These are phyloP conservation scores for Phyllosticta citribraziliensis DNA, from an alignment of 2,329 filamentous ascomycete species.

Conservation along the genomic window DNA sequence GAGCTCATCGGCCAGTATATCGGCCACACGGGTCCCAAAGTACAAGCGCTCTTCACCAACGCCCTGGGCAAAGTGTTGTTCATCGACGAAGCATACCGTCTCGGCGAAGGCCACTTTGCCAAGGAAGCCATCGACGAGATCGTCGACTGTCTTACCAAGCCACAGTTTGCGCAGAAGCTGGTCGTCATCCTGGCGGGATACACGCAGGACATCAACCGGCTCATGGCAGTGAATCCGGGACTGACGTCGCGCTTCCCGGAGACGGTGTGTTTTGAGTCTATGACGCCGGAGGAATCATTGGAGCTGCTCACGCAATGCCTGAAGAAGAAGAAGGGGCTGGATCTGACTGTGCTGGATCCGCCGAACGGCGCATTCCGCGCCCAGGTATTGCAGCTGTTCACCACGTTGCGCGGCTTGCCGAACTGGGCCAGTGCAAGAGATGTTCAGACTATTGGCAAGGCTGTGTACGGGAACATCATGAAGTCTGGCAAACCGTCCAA, in stretches of 20 bases:
- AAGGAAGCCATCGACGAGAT: conserved; percentile 46
- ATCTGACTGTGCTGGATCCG: conserved; percentile 17
- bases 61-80: conserved; percentile 58
- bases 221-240: conserved; percentile 53
- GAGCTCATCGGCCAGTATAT: conserved; percentile 60
- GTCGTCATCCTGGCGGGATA: conserved; percentile 63
- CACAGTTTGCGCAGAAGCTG: conserved; percentile 48
- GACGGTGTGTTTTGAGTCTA: conserved; percentile 44
- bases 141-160: conserved; percentile 46
- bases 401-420: conserved; percentile 30
- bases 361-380: conserved; percentile 14
- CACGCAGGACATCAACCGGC: conserved; percentile 52
- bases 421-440: conserved; percentile 58
- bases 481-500: conserved; percentile 15
- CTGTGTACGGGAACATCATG: conserved; percentile 36
- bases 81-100: conserved; percentile 62
- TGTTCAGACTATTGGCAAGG: conserved; percentile 44
- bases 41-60: conserved; percentile 48
- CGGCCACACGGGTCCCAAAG: conserved; percentile 61
- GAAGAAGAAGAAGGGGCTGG: conserved; percentile 25
- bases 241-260: conserved; percentile 57
- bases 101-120: conserved; percentile 48
- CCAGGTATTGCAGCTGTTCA: conserved; percentile 27
- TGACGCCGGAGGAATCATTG: conserved; percentile 22
- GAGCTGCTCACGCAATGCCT: conserved; percentile 31